phyloP scores from a whole-genome alignment of 768 basidiomycete species.

The Leccinum imitatum region DNA sequence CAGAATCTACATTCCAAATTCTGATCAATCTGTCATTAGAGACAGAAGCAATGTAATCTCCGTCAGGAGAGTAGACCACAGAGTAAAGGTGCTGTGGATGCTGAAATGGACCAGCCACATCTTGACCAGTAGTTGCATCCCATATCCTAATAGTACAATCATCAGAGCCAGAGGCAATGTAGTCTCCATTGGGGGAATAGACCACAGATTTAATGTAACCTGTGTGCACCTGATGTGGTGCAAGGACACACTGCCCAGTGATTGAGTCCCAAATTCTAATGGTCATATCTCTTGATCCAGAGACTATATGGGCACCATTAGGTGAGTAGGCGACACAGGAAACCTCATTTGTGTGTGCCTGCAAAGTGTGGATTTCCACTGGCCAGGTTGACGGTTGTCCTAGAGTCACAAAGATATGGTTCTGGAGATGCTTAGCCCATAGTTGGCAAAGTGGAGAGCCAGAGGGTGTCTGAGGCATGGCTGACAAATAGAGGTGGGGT shows the following conservation, averaged over 20 bases:
- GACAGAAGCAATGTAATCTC: conserved; percentile 23
- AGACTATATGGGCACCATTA: conserved; percentile 24
- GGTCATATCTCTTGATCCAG: conserved; percentile 23
- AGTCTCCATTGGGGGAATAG: conserved; percentile 28
- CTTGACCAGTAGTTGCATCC: conserved; percentile 19
- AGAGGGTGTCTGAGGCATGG: conserved; percentile 34
- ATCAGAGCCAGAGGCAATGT: conserved; percentile 15
- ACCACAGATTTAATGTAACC: not conserved
- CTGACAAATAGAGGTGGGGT: conserved; percentile 42
- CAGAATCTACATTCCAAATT: conserved; percentile 20
- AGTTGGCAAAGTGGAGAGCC: conserved; percentile 24
- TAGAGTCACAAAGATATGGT: conserved; percentile 11
- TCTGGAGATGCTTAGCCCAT: conserved; percentile 23
- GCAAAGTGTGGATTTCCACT: conserved; percentile 16
- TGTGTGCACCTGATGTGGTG: conserved; percentile 5
- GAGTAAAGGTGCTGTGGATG: conserved; percentile 4
- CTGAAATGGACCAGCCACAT: conserved; percentile 13
- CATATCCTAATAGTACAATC: conserved; percentile 20
- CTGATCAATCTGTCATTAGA: conserved; percentile 13
- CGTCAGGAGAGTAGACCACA: conserved; percentile 22
- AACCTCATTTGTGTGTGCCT: conserved; percentile 16
- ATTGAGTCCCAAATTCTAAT: conserved; percentile 21
- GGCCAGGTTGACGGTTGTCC: conserved; percentile 16
- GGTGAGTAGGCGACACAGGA: conserved; percentile 23
- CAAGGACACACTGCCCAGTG: conserved; percentile 15